These are phyloP conservation scores for Ophiocordyceps camponoti-saundersi DNA, from an alignment of 2,329 filamentous ascomycete genomes.

Conservation along the genomic window DNA sequence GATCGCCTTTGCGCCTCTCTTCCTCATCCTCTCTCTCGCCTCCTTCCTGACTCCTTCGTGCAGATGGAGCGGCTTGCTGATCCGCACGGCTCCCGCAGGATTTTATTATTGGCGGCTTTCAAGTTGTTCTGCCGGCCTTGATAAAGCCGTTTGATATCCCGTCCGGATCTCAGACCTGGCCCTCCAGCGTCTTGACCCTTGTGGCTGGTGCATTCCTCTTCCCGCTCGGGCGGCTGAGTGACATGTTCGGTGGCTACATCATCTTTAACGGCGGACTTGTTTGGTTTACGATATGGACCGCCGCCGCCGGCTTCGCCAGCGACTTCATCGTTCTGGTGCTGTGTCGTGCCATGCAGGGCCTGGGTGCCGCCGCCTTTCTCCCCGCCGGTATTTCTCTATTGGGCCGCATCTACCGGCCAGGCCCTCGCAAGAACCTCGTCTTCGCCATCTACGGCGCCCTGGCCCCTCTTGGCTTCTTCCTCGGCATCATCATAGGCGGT, in stretches of 20 bases:
- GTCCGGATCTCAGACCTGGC: conserved; percentile 44
- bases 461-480: conserved; percentile 40
- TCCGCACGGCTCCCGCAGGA: not conserved
- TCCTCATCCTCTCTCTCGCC: conserved; percentile 48
- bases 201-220: conserved; percentile 41
- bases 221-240: conserved; percentile 41
- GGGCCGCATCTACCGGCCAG: conserved; percentile 51
- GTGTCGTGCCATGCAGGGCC: conserved; percentile 56
- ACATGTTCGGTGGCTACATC: conserved; percentile 44
- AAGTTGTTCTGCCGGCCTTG: conserved; percentile 53
- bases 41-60: conserved; percentile 26
- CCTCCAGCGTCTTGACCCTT: conserved; percentile 42
- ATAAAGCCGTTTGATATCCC: conserved; percentile 46
- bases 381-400: conserved; percentile 58
- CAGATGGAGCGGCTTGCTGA: not conserved
- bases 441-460: conserved; percentile 42
- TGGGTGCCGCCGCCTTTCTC: conserved; percentile 52
- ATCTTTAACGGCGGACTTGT: conserved; percentile 41
- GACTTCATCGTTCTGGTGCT: conserved; percentile 55
- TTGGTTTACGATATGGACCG: conserved; percentile 53
- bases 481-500: conserved; percentile 53
- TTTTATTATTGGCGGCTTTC: conserved; percentile 54
- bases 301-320: conserved; percentile 52
- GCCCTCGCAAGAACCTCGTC: conserved; percentile 54
- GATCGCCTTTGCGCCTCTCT: conserved; percentile 50